Conservation (phyloP, 345 rosid genomes). For the Citrus australasica region DNA sequence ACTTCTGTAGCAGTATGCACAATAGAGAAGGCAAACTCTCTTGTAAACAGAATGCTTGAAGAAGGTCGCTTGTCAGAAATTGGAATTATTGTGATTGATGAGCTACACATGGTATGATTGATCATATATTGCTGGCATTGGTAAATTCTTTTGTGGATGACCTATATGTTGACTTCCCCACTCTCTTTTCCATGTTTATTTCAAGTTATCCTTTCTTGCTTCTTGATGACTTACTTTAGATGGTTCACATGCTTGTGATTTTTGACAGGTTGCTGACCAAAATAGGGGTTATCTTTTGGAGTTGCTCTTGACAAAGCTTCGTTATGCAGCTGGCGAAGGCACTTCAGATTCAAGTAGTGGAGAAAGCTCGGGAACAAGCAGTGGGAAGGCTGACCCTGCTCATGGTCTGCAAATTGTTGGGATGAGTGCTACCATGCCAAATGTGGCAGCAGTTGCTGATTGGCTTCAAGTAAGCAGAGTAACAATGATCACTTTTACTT, state of each 20-base stretch:
- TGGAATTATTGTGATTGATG: conserved; percentile 96
- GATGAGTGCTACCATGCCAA: conserved; percentile 99
- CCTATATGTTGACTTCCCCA: conserved; percentile 1
- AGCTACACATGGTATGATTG: conserved; percentile 82
- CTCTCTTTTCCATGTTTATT: background rate
- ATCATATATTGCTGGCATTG: background rate
- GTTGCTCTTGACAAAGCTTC: conserved; percentile 91
- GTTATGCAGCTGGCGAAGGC: conserved; percentile 97
- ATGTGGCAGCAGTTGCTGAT: conserved; percentile 93
- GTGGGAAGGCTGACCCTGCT: conserved; percentile 76
- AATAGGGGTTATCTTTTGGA: conserved; percentile 95
- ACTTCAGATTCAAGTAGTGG: conserved; percentile 71
- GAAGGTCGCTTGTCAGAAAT: conserved; percentile 93
- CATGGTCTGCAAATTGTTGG: conserved; percentile 95
- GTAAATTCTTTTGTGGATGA: conserved; percentile 3
- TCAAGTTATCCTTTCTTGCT: background rate
- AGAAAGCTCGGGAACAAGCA: conserved; percentile 81
- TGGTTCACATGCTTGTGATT: conserved; percentile 19
- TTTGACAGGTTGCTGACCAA: conserved; percentile 87
- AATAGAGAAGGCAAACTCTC: conserved; percentile 95
- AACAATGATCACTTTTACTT: conserved; percentile 1
- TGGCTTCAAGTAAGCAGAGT: conserved; percentile 87
- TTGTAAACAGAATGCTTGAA: conserved; percentile 84
- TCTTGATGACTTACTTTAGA: background rate
- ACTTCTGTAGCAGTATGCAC: conserved; percentile 98